These are phyloP conservation scores for Cladosporium sp. DNA, from an alignment of 2,329 filamentous ascomycete genomes.

Conservation along the genomic window DNA sequence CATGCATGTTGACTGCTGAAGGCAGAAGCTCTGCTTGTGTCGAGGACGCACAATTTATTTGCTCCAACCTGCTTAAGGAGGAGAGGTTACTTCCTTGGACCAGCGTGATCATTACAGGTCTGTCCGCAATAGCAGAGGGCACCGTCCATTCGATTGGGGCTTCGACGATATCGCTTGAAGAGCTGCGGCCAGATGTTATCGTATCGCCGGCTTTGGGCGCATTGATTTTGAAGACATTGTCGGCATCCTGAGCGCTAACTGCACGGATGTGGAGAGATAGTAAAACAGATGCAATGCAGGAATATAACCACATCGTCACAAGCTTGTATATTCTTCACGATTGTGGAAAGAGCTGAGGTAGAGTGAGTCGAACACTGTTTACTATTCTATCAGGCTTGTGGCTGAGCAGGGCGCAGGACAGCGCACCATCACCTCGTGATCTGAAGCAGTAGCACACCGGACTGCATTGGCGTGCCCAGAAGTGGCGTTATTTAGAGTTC, in stretches of 20 bases:
- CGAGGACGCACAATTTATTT: not conserved
- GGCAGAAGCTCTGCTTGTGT: too few relatives aligned
- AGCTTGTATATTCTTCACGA: not conserved
- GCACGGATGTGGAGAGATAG: not conserved
- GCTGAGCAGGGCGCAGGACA: not conserved
- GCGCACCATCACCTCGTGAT: not conserved
- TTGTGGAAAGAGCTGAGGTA: not conserved
- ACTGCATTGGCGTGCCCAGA: conserved; percentile 10
- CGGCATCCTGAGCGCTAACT: not conserved
- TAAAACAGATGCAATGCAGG: not conserved
- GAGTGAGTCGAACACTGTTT: not conserved
- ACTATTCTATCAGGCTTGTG: not conserved
- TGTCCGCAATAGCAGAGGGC: not conserved
- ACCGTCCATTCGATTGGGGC: conserved; percentile 11
- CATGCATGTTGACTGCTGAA: too few relatives aligned
- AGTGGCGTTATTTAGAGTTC: not conserved
- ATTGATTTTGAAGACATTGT: not conserved
- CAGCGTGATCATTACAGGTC: conserved; percentile 5
- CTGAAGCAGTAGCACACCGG: not conserved
- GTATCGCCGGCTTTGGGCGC: conserved; percentile 8
- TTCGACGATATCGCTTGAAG: not conserved
- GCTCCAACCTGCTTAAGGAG: not conserved
- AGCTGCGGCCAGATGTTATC: not conserved
- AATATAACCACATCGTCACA: not conserved
- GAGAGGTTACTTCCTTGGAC: conserved; percentile 5